Percentiles rank a stretch among this genome's conserved stretches.
These are phyloP conservation scores for Daldinia sp. DNA, from an alignment of 2,329 filamentous ascomycete species.

Conservation along the genomic window DNA sequence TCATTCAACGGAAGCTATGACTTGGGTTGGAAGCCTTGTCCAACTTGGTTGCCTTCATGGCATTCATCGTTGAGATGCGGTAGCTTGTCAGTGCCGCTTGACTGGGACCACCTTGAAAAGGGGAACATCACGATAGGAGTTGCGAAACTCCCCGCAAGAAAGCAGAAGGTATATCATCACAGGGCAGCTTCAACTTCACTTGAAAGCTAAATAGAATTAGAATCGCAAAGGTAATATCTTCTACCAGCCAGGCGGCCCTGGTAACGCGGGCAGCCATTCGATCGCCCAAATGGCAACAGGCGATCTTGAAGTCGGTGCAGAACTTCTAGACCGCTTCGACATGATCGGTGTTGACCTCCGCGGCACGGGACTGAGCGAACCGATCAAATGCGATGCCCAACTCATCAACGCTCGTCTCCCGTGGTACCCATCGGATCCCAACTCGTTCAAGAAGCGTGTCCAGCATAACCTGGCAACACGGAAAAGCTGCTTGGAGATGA, in stretches of 20 bases:
- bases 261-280: no score
- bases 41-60: neutral
- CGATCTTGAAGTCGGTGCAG: neutral
- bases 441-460: no score
- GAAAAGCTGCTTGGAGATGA: no score
- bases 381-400: slow-evolving; percentile 3
- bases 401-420: neutral
- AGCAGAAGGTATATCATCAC: no score
- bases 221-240: no score
- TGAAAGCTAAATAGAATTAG: no score
- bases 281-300: neutral
- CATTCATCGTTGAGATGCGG: neutral
- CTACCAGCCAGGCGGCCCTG: no score
- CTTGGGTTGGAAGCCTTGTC: neutral
- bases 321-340: slow-evolving; percentile 8
- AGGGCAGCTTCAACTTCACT: no score
- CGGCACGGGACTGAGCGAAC: neutral
- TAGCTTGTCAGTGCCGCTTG: neutral
- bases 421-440: neutral
- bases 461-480: no score
- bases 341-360: neutral
- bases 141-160: no score
- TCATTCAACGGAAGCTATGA: neutral
- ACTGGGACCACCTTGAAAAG: neutral
- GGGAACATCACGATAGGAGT: no score